Evolutionary conservation across 208 protist species (phyloP).

Genomic region (Tritrichomonas musculus): DNA sequence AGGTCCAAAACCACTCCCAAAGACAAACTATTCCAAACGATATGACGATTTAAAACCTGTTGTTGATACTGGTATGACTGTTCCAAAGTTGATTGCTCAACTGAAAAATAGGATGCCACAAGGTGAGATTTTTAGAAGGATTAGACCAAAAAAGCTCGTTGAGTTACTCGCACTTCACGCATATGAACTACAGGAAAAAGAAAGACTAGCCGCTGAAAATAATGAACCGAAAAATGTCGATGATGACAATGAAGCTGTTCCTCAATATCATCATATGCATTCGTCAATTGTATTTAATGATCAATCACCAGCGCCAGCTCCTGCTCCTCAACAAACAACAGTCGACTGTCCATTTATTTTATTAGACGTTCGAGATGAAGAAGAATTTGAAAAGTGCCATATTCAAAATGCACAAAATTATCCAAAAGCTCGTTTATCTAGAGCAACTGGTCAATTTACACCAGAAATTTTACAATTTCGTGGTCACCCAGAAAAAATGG

Average conservation of each 20-base stretch:
- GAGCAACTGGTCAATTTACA: neutral
- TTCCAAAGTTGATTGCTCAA: slow-evolving; percentile 14
- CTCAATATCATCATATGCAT: slow-evolving; percentile 27
- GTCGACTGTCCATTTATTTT: slow-evolving; percentile 29
- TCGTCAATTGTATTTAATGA: neutral
- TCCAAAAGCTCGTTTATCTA: neutral
- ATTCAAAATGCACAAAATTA: neutral
- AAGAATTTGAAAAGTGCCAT: slow-evolving; percentile 31
- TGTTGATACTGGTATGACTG: slow-evolving; percentile 22
- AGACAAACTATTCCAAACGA: neutral
- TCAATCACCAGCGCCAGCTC: neutral
- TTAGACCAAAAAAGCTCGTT: neutral
- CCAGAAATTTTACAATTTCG: neutral
- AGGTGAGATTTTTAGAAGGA: slow-evolving; percentile 17
- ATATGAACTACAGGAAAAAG: slow-evolving; percentile 9
- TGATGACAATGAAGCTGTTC: neutral
- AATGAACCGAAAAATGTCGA: neutral
- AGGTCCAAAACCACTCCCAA: slow-evolving; percentile 17
- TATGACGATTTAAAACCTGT: neutral
- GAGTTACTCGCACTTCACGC: neutral
- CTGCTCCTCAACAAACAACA: neutral
- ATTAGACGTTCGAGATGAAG: slow-evolving; percentile 5
- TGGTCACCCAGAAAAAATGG: slow-evolving; percentile 24
- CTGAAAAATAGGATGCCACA: neutral
- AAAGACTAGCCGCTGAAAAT: neutral